Evolutionary conservation across 1,284 basidiomycete genomes (phyloP).

Genomic region (Ustilago xerochloae): DNA sequence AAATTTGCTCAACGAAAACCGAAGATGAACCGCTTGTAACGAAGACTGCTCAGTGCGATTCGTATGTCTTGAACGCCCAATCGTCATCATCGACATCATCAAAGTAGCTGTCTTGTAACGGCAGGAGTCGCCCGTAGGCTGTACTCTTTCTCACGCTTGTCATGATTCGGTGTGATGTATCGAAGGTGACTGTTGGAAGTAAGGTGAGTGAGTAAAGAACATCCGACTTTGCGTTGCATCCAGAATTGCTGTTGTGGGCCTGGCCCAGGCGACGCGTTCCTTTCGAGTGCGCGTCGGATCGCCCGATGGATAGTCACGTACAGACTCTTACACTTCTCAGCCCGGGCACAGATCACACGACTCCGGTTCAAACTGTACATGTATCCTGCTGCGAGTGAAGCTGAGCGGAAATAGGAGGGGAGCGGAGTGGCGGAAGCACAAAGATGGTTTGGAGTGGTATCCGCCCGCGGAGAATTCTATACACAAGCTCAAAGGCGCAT

Average conservation of each 20-base stretch:
- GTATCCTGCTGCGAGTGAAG: slow-evolving; percentile 4
- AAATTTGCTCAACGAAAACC: not conserved
- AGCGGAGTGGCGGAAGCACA: not conserved
- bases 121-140: no score
- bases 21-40: not conserved
- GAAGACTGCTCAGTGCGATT: not conserved
- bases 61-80: not conserved
- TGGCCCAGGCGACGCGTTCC: no score
- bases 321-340: not conserved
- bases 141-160: not conserved
- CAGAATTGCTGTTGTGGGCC: not conserved
- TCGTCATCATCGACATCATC: slow-evolving; percentile 18
- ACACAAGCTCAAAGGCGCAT: not conserved
- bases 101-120: no score
- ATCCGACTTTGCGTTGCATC: not conserved
- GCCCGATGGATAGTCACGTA: not conserved
- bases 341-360: slow-evolving; percentile 11
- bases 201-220: not conserved
- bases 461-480: slow-evolving; percentile 8
- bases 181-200: not conserved
- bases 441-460: not conserved
- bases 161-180: not conserved
- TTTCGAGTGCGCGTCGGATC: not conserved
- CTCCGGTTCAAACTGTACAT: not conserved
- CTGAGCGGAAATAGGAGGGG: slow-evolving; percentile 1